Percentiles rank a stretch among this genome's conserved stretches.
Conservation (phyloP, 2,329 filamentous ascomycete species). For the Aspergillus pseudonomiae region DNA sequence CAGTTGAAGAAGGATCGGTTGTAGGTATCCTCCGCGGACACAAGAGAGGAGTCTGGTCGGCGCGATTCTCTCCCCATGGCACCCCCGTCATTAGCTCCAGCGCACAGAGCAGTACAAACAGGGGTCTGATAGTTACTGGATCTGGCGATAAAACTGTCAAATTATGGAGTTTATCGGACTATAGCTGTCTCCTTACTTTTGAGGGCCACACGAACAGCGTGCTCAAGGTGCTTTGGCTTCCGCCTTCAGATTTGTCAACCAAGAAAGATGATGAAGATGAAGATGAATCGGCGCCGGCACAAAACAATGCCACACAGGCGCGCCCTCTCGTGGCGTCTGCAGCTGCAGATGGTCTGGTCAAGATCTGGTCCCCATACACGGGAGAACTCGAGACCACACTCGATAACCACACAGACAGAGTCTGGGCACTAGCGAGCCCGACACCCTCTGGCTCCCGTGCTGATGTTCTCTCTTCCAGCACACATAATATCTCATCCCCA, state of each 20-base stretch:
- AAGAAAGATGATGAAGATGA: constrained; percentile 39
- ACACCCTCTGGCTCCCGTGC: constrained; percentile 40
- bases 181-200: constrained; percentile 88
- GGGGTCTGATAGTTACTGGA: constrained; percentile 83
- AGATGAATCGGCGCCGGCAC: constrained; percentile 28
- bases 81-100: constrained; percentile 76
- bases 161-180: constrained; percentile 90
- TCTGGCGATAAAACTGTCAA: constrained; percentile 96
- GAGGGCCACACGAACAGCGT: constrained; percentile 97
- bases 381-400: constrained; percentile 87
- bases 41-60: constrained; percentile 92
- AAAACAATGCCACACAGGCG: constrained; percentile 35
- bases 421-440: constrained; percentile 83
- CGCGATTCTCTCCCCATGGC: constrained; percentile 81
- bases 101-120: constrained; percentile 69
- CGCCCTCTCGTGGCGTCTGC: constrained; percentile 70
- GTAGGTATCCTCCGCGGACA: constrained; percentile 91
- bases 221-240: constrained; percentile 88
- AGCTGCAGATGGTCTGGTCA: constrained; percentile 91
- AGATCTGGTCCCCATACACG: constrained; percentile 87
- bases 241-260: constrained; percentile 47
- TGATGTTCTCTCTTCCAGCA: constrained; percentile 33
- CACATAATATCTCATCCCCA: constrained; percentile 40
- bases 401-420: constrained; percentile 94
- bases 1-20: constrained; percentile 83